Evolutionary conservation across 2,329 filamentous ascomycete genomes (phyloP), one percentile per base, ranked within the genome.

Genomic region (Diatrype stigma): DNA sequence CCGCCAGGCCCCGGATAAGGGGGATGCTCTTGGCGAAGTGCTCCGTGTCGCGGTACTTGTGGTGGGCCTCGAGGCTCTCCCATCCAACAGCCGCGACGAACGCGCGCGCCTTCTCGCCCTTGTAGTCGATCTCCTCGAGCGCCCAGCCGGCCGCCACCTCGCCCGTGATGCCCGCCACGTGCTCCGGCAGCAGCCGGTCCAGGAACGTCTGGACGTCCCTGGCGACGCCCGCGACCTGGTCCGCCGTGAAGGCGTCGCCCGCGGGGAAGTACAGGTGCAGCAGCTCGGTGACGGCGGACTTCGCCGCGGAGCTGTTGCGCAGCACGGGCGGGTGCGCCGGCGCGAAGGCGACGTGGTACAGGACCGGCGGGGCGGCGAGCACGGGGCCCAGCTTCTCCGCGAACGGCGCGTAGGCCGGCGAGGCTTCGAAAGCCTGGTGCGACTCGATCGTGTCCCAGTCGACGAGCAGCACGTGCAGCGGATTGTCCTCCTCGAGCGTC

Each of bases 81-180:
- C 63, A 65, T 1, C 61, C 61, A 8, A 61, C 23, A 1, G 45
- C 51, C n/a, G 54, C 37, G 6, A 60, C 45, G 16, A 63, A 50
- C 3, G 46, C 51, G 3, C 59, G 53, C 38, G 49, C 46, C 37
- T 22, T 51, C 46, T 52, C 54, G 6, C 51, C 62, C 16, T 57
- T 48, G 6, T 61, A 42, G 11, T 55, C 53, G 17, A 52, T 11
- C 19, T 48, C 49, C 56, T 62, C 59, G 1, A 60, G 30, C 1
- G 54, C 50, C 56, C 62, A 64, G 1, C 60, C 63, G 21, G 38
- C 16, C 3, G 59, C 56, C 26, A 30, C 40, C 51, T 56, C 51
- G 2, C 60, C 55, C 21, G 51, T 53, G 21, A 32, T 3, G 6
- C 58, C 60, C 19, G 22, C 46, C 3, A 45, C 23, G 16, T 32